Evolutionary conservation across 2,329 filamentous ascomycete species (phyloP), one percentile per base, ranked within the genome.

Genomic region (Aspergillus caelatus): DNA sequence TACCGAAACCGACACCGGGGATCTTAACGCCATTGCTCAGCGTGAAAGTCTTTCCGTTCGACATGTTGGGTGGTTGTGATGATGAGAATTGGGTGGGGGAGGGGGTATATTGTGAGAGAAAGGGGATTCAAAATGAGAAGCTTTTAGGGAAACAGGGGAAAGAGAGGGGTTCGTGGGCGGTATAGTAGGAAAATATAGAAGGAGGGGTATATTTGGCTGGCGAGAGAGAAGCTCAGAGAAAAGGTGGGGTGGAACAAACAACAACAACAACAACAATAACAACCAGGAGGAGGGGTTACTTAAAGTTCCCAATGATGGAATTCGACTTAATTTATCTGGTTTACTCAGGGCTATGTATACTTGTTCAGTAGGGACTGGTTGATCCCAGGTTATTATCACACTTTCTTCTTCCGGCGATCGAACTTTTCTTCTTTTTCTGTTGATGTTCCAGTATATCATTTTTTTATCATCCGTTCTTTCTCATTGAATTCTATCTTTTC

Each of bases 1-100:
- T 89, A 69, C 88, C 88, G 70, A 90, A 89, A 30, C 88, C 88
- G 36, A 89, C 78, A 55, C 82, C 86, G 65, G 88, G 88, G 68
- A 89, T 86, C 73, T 82, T 82, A 63, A 89, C 84, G 69, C 84
- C 85, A 72, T 86, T 87, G 80, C 77, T 83, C 58, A 87, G 80
- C 67, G 77, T 84, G 78, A 82, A 86, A 53, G 79, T 81, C 64
- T 74, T 71, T 68, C 78, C 84, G 72, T 81, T 79, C 73, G 87
- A 88, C 86, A 89, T 89, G 67, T 34, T 78, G 70, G 60, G 62
- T 21, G 14, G 63, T 41, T 26, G 46, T 56, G 26, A 50, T 63
- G 56, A 58, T 59, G 61, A 62, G 59, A 66, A 23, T 39, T 52
- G 61, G 61, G 23, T 26, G 23, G 26, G 26, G 26, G 3, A 3